Evolutionary conservation across 352 stramenopile genomes (phyloP).

Genomic region (Pythium apleroticum): DNA sequence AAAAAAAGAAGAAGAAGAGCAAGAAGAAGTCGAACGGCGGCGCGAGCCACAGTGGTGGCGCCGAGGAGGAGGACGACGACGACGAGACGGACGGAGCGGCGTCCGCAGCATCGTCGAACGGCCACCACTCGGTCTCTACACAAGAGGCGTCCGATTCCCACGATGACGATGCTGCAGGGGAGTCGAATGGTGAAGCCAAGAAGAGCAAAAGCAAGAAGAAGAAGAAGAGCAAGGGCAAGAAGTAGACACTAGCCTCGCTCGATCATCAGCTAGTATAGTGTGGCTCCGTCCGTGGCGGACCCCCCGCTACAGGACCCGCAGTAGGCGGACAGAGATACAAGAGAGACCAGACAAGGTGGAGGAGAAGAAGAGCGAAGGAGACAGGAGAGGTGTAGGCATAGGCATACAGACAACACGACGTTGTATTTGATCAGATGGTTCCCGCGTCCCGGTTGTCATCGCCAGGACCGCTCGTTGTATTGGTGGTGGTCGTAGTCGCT

Average conservation of each 20-base stretch:
- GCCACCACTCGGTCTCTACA: slow-evolving; percentile 2
- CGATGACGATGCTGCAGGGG: slow-evolving; percentile 10
- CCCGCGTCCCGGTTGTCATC: neutral
- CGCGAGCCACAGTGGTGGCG: slow-evolving; percentile 3
- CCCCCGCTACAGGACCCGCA: neutral
- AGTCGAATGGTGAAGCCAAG: slow-evolving; percentile 14
- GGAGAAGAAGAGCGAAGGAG: slow-evolving; percentile 6
- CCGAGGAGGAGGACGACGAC: slow-evolving; percentile 19
- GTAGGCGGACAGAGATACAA: neutral
- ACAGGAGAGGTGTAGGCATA: slow-evolving; percentile 12
- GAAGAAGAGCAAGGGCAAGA: slow-evolving; percentile 39
- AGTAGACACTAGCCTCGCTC: slow-evolving; percentile 18
- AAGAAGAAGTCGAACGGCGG: slow-evolving; percentile 50
- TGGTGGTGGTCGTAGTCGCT: slow-evolving; percentile 11
- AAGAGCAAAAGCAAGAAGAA: slow-evolving; percentile 38
- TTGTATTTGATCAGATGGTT: slow-evolving; percentile 2
- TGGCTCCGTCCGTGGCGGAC: neutral
- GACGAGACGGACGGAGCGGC: slow-evolving; percentile 10
- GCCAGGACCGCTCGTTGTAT: slow-evolving; percentile 7
- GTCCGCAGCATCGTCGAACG: slow-evolving; percentile 23
- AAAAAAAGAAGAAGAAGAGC: slow-evolving; percentile 59
- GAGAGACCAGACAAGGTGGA: slow-evolving; percentile 17
- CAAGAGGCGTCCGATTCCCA: slow-evolving; percentile 12
- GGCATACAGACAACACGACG: slow-evolving; percentile 15
- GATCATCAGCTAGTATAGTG: slow-evolving; percentile 5